Conservation (phyloP, 2,329 filamentous ascomycete species). For the Fusarium incarnatum region DNA sequence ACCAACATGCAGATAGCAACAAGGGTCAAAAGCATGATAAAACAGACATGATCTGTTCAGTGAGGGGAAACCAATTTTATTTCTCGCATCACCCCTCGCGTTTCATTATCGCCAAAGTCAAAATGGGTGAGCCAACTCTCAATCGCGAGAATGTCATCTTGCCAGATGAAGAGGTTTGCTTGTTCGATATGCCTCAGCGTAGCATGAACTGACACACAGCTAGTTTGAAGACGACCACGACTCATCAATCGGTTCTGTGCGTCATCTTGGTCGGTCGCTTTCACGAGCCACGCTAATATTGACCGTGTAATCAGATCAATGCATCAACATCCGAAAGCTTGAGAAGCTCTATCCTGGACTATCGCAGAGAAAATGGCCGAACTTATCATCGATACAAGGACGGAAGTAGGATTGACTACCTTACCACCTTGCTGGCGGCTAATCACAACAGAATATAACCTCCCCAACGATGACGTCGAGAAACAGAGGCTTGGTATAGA, state of each 20-base stretch:
- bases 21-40: not conserved
- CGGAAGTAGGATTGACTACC: slow-evolving; percentile 14
- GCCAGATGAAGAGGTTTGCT: slow-evolving; percentile 20
- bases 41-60: not conserved
- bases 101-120: fast-evolving
- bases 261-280: fast-evolving
- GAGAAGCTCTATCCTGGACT: slow-evolving; percentile 35
- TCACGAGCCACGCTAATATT: not conserved
- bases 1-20: slow-evolving; percentile 18
- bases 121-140: slow-evolving; percentile 15
- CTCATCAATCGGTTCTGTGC: slow-evolving; percentile 4
- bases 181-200: fast-evolving
- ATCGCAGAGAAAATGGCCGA: slow-evolving; percentile 35
- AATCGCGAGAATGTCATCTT: slow-evolving; percentile 5
- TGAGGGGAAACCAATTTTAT: not conserved
- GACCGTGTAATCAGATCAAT: not conserved
- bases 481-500: slow-evolving; percentile 13
- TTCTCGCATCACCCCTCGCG: not conserved
- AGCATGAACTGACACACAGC: not conserved
- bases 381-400: slow-evolving; percentile 40
- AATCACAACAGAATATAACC: not conserved
- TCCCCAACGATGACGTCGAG: slow-evolving; percentile 21
- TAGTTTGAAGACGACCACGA: slow-evolving; percentile 7
- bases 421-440: not conserved
- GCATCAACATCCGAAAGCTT: slow-evolving; percentile 30